phyloP scores from a whole-genome alignment of 1,139 yeast genomes.

The Taphrina sp. region DNA sequence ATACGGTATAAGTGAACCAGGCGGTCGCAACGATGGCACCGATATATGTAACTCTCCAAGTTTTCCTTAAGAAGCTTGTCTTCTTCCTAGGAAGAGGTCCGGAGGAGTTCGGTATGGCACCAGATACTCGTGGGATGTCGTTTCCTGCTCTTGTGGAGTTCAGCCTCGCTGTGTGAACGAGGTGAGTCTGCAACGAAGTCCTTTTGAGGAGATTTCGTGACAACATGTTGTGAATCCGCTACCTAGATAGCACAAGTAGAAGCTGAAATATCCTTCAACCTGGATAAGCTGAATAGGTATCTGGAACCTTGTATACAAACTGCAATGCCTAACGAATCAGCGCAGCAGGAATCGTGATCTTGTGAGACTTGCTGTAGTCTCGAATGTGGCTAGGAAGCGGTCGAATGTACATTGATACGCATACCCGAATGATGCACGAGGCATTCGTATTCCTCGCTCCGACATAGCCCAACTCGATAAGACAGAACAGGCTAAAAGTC shows the following conservation, averaged over 20 bases:
- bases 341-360: too few relatives aligned
- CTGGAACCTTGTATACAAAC: too few relatives aligned
- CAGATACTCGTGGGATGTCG: slow-evolving; percentile 23
- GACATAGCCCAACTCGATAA: too few relatives aligned
- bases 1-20: slow-evolving; percentile 44
- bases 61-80: slow-evolving; percentile 41
- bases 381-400: too few relatives aligned
- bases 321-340: too few relatives aligned
- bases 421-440: too few relatives aligned
- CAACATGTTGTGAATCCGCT: background rate
- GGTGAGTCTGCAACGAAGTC: background rate
- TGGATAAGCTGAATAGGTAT: too few relatives aligned
- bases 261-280: too few relatives aligned
- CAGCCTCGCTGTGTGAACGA: slow-evolving; percentile 4
- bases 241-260: background rate
- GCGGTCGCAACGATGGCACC: slow-evolving; percentile 43
- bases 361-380: too few relatives aligned
- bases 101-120: background rate
- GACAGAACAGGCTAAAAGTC: too few relatives aligned
- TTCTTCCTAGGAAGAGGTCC: slow-evolving; percentile 25
- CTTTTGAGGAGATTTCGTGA: slow-evolving; percentile 3
- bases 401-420: too few relatives aligned
- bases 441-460: too few relatives aligned
- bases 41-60: slow-evolving; percentile 44
- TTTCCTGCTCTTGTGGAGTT: slow-evolving; percentile 34